Percentiles rank a stretch among this genome's conserved stretches.
These are phyloP conservation scores for Cercospora berteroae DNA, from an alignment of 2,329 filamentous ascomycete genomes.

Conservation along the genomic window DNA sequence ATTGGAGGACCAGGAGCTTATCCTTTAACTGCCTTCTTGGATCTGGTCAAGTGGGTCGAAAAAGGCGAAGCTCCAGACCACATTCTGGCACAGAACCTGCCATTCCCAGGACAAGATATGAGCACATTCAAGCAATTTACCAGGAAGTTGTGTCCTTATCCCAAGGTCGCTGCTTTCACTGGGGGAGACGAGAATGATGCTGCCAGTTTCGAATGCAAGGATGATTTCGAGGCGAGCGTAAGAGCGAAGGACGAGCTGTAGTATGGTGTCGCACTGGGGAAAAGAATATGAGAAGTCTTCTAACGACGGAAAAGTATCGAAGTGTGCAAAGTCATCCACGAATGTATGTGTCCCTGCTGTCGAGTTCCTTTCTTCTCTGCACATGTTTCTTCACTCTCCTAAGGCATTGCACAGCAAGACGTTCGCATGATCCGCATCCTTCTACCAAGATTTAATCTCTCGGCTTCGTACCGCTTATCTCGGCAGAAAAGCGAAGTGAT, in stretches of 20 bases:
- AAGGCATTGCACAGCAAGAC: neutral
- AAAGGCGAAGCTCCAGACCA: slow-evolving; percentile 26
- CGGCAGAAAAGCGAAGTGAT: neutral
- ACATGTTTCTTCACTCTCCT: neutral
- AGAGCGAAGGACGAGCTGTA: slow-evolving; percentile 19
- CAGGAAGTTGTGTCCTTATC: slow-evolving; percentile 27
- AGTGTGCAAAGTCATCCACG: neutral
- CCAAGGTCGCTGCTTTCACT: slow-evolving; percentile 22
- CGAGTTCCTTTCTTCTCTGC: neutral
- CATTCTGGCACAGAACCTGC: slow-evolving; percentile 10
- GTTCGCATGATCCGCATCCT: neutral
- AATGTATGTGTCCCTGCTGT: neutral
- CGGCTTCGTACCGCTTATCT: neutral
- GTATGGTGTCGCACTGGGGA: neutral
- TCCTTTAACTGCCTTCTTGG: slow-evolving; percentile 21
- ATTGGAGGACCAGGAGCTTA: slow-evolving; percentile 32
- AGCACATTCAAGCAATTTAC: slow-evolving; percentile 5
- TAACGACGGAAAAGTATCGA: neutral
- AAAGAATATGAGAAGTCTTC: neutral
- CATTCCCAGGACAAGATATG: slow-evolving; percentile 8
- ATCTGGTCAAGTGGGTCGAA: slow-evolving; percentile 33
- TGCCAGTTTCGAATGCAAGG: slow-evolving; percentile 25
- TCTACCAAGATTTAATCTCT: neutral
- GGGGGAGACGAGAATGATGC: slow-evolving; percentile 22
- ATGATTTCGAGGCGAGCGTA: slow-evolving; percentile 7